Evolutionary conservation across 2,329 filamentous ascomycete genomes (phyloP).

Genomic region (Aspergillus hortae): DNA sequence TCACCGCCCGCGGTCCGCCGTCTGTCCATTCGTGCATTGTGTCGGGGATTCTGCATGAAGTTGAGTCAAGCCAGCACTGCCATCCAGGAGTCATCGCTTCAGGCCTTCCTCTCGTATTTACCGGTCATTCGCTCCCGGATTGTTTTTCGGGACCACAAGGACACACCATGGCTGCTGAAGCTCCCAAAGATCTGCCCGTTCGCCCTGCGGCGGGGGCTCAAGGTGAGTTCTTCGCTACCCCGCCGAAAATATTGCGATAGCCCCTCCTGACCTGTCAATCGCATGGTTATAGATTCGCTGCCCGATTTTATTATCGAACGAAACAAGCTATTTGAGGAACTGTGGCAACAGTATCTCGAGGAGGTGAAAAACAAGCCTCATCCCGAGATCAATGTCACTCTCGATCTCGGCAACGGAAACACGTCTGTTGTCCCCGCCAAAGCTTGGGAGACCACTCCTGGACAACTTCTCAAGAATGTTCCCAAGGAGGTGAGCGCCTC

Average conservation of each 20-base stretch:
- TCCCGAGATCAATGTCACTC: conserved; percentile 47
- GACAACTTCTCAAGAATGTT: conserved; percentile 72
- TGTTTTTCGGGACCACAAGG: conserved; percentile 10
- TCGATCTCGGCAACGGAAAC: conserved; percentile 42
- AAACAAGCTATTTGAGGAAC: conserved; percentile 79
- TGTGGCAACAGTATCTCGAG: conserved; percentile 79
- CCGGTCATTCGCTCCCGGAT: conserved; percentile 21
- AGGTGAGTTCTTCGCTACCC: conserved; percentile 27
- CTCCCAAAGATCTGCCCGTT: conserved; percentile 34
- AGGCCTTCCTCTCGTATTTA: neutral
- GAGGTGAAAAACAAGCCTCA: conserved; percentile 58
- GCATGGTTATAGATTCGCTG: conserved; percentile 38
- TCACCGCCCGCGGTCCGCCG: conserved; percentile 33
- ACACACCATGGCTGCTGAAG: conserved; percentile 32
- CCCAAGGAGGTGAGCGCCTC: conserved; percentile 81
- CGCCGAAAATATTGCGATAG: conserved; percentile 29
- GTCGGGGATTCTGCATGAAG: neutral
- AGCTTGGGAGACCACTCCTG: conserved; percentile 89
- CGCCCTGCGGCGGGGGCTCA: conserved; percentile 30
- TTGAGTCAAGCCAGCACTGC: neutral
- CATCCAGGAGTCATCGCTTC: conserved; percentile 10
- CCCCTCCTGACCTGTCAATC: conserved; percentile 22
- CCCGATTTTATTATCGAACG: conserved; percentile 80
- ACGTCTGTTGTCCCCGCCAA: conserved; percentile 56
- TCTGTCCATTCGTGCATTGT: conserved; percentile 12